Percentiles rank a stretch among this genome's conserved stretches.
These are phyloP conservation scores for Pilatotrama ljubarskyi DNA, from an alignment of 768 basidiomycete genomes.

Conservation along the genomic window DNA sequence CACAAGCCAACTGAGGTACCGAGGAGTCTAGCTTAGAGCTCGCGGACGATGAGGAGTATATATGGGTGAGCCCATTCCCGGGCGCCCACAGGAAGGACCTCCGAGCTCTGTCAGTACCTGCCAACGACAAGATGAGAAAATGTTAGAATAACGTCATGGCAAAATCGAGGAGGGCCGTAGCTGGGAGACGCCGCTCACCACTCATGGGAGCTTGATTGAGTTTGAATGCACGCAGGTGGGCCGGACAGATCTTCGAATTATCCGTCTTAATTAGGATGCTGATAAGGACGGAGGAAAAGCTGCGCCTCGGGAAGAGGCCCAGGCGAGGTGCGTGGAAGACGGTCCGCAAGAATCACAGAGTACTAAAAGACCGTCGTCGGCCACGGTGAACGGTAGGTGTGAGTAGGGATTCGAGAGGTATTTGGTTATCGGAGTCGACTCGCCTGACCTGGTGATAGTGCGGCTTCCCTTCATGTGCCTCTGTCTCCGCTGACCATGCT, in stretches of 20 bases:
- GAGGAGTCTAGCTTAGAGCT: conserved; percentile 7
- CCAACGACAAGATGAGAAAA: conserved; percentile 1
- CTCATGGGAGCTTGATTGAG: conserved; percentile 17
- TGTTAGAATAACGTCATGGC: conserved; percentile 14
- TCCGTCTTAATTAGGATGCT: background rate
- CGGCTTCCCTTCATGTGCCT: background rate
- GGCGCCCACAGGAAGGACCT: conserved; percentile 14
- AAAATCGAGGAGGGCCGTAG: conserved; percentile 1
- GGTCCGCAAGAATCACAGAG: background rate
- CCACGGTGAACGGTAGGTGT: background rate
- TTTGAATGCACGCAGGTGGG: conserved; percentile 1
- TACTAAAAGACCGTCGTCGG: background rate
- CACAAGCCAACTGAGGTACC: conserved; percentile 8
- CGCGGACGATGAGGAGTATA: conserved; percentile 16
- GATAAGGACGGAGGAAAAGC: conserved; percentile 17
- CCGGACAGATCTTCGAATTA: conserved; percentile 3
- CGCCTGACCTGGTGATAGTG: conserved; percentile 3
- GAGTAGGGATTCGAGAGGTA: background rate
- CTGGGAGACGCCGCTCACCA: conserved; percentile 6
- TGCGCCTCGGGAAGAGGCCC: background rate
- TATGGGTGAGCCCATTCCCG: conserved; percentile 2
- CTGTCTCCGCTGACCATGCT: background rate
- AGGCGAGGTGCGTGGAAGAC: background rate
- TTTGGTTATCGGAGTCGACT: background rate
- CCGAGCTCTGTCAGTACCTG: conserved; percentile 5